These are phyloP conservation scores for Porodaedalea pini DNA, from an alignment of 1,284 basidiomycete genomes.

Conservation along the genomic window DNA sequence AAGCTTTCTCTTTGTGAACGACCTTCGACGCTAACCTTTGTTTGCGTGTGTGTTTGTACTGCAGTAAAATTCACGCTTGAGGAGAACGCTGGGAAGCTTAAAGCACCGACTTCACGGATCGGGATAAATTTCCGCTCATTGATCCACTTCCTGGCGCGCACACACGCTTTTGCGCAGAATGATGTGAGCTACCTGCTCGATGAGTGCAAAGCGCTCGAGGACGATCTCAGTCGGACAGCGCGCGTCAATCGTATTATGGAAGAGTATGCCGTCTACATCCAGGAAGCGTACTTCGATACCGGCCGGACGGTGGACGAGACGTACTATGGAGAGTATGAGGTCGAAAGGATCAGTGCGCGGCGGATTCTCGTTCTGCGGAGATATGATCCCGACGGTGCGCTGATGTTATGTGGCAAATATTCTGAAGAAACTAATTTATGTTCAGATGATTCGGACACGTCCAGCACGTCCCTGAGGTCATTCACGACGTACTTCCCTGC, in stretches of 20 bases:
- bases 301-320: conserved; percentile 21
- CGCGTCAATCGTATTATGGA: conserved; percentile 22
- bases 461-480: conserved; percentile 17
- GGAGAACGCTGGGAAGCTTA: conserved; percentile 13
- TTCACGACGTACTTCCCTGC: conserved; percentile 20
- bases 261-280: conserved; percentile 18
- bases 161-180: conserved; percentile 3
- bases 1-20: neutral
- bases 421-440: neutral
- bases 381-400: conserved; percentile 19
- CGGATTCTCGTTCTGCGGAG: conserved; percentile 18
- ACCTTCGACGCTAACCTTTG: too few species aligned
- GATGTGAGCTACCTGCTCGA: conserved; percentile 17
- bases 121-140: conserved; percentile 19
- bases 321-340: conserved; percentile 21
- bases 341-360: conserved; percentile 14
- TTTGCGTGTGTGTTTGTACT: neutral
- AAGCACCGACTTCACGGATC: conserved; percentile 17
- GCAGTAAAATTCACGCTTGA: conserved; percentile 19
- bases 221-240: conserved; percentile 17
- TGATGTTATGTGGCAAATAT: neutral
- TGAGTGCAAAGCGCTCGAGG: conserved; percentile 16
- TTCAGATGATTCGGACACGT: conserved; percentile 15
- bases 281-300: conserved; percentile 21
- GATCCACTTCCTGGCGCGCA: conserved; percentile 11